Conservation (phyloP, 1,139 yeast species). For the Taphrina communis region DNA sequence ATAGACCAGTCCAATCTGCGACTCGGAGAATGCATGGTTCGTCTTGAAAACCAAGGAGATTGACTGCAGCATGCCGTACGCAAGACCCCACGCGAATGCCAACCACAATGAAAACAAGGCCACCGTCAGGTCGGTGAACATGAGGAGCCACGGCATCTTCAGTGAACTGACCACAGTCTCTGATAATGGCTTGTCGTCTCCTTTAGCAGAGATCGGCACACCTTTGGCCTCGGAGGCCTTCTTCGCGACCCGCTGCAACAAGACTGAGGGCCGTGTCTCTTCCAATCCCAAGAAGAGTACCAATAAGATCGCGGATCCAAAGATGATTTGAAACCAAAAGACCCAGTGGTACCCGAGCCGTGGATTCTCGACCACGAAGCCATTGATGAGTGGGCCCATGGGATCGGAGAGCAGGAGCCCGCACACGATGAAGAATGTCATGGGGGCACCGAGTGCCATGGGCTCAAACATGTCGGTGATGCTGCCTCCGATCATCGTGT, state of each 20-base stretch:
- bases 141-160: slow-evolving; percentile 21
- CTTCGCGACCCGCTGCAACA: slow-evolving; percentile 65
- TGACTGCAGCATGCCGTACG: slow-evolving; percentile 69
- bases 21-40: slow-evolving; percentile 72
- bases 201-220: slow-evolving; percentile 16
- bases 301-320: slow-evolving; percentile 58
- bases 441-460: slow-evolving; percentile 65
- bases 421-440: slow-evolving; percentile 63
- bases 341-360: slow-evolving; percentile 70
- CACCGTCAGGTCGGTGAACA: slow-evolving; percentile 32
- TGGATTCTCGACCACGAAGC: slow-evolving; percentile 59
- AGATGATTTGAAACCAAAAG: slow-evolving; percentile 61
- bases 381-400: slow-evolving; percentile 65
- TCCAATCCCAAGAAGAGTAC: slow-evolving; percentile 57
- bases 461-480: slow-evolving; percentile 73
- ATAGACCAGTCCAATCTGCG: slow-evolving; percentile 62
- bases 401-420: slow-evolving; percentile 69
- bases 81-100: slow-evolving; percentile 60
- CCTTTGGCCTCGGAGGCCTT: slow-evolving; percentile 52
- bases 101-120: slow-evolving; percentile 51
- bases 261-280: slow-evolving; percentile 65
- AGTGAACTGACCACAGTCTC: slow-evolving; percentile 11
- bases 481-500: slow-evolving; percentile 87
- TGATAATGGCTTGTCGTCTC: slow-evolving; percentile 20
- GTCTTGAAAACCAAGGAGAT: slow-evolving; percentile 68